These are phyloP conservation scores for Trichoderma breve DNA, from an alignment of 2,329 filamentous ascomycete species.

Conservation along the genomic window DNA sequence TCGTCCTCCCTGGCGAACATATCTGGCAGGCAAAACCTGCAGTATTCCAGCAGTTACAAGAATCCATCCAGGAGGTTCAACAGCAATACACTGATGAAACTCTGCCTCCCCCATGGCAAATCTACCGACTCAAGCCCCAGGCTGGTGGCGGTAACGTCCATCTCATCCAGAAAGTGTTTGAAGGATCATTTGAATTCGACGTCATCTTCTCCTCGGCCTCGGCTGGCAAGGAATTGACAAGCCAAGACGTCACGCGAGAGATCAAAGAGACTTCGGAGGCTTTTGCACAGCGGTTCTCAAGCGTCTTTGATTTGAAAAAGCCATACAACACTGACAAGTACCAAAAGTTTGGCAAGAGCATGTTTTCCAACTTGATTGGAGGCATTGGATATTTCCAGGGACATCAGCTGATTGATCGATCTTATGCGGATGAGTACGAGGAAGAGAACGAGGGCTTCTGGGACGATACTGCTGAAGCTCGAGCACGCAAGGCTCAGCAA, in stretches of 20 bases:
- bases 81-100: constrained; percentile 54
- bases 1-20: constrained; percentile 62
- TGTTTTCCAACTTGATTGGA: constrained; percentile 92
- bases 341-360: constrained; percentile 75
- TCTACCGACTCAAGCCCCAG: constrained; percentile 73
- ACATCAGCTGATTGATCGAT: constrained; percentile 82
- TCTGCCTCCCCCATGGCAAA: constrained; percentile 79
- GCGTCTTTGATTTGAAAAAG: constrained; percentile 63
- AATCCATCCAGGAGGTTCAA: constrained; percentile 49
- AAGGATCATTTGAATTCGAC: constrained; percentile 90
- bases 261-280: constrained; percentile 63
- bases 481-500: constrained; percentile 64
- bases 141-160: constrained; percentile 77
- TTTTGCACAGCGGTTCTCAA: constrained; percentile 73
- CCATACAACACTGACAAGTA: constrained; percentile 76
- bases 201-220: constrained; percentile 83
- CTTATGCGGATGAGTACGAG: constrained; percentile 87
- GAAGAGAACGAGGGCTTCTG: constrained; percentile 95
- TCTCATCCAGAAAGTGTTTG: constrained; percentile 85
- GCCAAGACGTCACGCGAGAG: constrained; percentile 65
- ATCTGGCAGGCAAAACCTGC: constrained; percentile 82
- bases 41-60: constrained; percentile 54
- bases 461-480: constrained; percentile 82
- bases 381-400: constrained; percentile 96
- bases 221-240: constrained; percentile 52